Conservation (phyloP, 176 grass and related monocot species). For the Dendrocalamus sinicus region DNA sequence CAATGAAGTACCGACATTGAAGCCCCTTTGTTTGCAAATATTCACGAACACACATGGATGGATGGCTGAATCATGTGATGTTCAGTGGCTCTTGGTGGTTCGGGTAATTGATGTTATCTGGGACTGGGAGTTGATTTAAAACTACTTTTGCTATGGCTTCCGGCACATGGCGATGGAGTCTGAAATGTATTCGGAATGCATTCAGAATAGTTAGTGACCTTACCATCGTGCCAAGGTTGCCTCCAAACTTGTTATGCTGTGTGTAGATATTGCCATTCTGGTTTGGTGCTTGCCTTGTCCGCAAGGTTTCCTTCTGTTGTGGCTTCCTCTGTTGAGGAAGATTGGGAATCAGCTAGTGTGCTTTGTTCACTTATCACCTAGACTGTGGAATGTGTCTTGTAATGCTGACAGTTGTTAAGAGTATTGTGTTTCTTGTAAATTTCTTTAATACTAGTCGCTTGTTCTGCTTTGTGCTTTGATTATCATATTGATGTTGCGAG, state of each 20-base stretch:
- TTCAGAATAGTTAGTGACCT: slow-evolving; percentile 14
- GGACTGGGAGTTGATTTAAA: slow-evolving; percentile 4
- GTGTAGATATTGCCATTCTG: slow-evolving; percentile 2
- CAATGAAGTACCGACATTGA: not conserved
- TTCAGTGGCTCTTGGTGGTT: not conserved
- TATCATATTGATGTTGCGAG: not conserved
- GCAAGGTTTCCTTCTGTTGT: slow-evolving; percentile 2
- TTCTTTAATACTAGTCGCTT: not conserved
- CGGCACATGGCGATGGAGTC: not conserved
- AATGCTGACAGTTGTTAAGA: slow-evolving; percentile 8
- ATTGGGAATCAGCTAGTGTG: not conserved
- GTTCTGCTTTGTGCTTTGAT: not conserved
- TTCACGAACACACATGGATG: slow-evolving; percentile 24
- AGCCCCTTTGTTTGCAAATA: slow-evolving; percentile 18
- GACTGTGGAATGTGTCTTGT: slow-evolving; percentile 31
- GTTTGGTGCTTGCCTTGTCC: slow-evolving; percentile 21
- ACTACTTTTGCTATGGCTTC: slow-evolving; percentile 17
- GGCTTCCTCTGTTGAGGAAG: slow-evolving; percentile 6
- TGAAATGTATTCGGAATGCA: slow-evolving; percentile 32
- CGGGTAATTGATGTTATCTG: slow-evolving; percentile 6
- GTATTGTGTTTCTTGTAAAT: slow-evolving; percentile 16
- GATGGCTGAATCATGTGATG: slow-evolving; percentile 13
- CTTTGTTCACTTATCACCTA: not conserved
- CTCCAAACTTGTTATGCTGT: not conserved
- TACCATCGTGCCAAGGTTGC: not conserved